Evolutionary conservation across 2,329 filamentous ascomycete genomes (phyloP).

Genomic region (Fusarium xylarioides): DNA sequence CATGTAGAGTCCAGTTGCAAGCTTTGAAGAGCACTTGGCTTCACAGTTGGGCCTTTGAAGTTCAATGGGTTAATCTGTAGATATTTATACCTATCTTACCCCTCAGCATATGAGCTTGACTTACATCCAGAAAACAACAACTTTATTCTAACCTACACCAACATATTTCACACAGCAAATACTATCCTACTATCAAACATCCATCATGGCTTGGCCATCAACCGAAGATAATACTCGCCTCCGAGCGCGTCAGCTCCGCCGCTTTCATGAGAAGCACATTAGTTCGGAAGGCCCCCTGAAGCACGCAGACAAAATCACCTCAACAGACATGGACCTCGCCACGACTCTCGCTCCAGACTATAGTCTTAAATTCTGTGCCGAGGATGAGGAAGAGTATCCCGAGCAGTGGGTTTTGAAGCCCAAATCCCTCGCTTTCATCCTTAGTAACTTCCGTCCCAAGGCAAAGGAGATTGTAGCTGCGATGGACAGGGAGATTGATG

Average conservation of each 20-base stretch:
- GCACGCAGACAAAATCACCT: not conserved
- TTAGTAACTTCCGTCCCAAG: not conserved
- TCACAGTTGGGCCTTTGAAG: accelerated
- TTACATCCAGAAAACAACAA: not conserved
- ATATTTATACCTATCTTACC: not conserved
- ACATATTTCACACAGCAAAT: not conserved
- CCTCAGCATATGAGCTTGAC: not conserved
- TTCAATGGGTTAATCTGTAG: accelerated
- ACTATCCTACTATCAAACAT: not conserved
- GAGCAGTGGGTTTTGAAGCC: not conserved
- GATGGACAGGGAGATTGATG: not conserved
- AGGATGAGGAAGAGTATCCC: not conserved
- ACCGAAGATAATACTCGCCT: not conserved
- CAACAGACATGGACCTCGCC: not conserved
- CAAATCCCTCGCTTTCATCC: not conserved
- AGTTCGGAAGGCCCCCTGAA: not conserved
- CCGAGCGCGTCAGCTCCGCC: not conserved
- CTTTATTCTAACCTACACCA: not conserved
- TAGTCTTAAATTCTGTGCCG: accelerated
- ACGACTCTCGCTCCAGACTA: not conserved
- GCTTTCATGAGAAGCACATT: not conserved
- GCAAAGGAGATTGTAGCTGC: not conserved
- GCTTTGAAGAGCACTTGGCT: not conserved
- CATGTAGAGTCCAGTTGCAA: not conserved
- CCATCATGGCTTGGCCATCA: not conserved